These are phyloP conservation scores for Lachancea mirantina DNA, from an alignment of 805 yeast genomes.

Conservation along the genomic window DNA sequence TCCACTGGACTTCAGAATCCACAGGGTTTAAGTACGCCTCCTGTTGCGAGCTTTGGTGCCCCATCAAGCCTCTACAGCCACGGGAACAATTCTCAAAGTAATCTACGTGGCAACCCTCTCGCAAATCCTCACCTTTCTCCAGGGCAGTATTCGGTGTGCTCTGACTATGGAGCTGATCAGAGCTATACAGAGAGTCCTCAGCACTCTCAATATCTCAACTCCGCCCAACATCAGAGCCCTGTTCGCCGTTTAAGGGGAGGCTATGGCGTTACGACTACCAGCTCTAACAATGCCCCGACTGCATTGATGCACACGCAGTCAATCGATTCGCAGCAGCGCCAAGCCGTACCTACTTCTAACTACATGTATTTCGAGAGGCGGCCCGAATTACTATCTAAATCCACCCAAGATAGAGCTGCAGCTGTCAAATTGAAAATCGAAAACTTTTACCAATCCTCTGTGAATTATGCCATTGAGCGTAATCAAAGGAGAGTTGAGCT, in stretches of 20 bases:
- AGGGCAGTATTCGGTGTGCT: conserved; percentile 23
- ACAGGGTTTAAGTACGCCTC: conserved; percentile 17
- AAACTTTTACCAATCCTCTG: conserved; percentile 78
- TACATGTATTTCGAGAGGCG: conserved; percentile 74
- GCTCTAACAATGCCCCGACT: conserved; percentile 7
- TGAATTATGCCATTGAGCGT: conserved; percentile 88
- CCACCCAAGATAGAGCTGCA: conserved; percentile 76
- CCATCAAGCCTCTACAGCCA: conserved; percentile 23
- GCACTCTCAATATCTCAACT: conserved; percentile 12
- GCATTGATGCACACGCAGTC: too few relatives aligned
- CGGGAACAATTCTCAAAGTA: conserved; percentile 25
- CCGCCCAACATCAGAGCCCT: conserved; percentile 18
- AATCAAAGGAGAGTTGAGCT: conserved; percentile 85
- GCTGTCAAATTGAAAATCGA: conserved; percentile 77
- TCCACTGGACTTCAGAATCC: conserved; percentile 12
- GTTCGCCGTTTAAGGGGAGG: conserved; percentile 19
- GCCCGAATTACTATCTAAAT: conserved; percentile 68
- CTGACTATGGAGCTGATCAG: conserved; percentile 18
- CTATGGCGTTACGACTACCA: conserved; percentile 3
- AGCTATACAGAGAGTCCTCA: conserved; percentile 23
- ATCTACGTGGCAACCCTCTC: conserved; percentile 10
- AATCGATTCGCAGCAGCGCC: conserved; percentile 28
- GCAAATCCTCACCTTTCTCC: conserved; percentile 21
- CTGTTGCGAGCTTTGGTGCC: conserved; percentile 18
- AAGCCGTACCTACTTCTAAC: conserved; percentile 33